A percentile compares a stretch with the other conserved stretches of the same genome.
These are phyloP conservation scores for Eucalyptus pauciflora DNA, from an alignment of 345 rosid genomes.

Conservation along the genomic window DNA sequence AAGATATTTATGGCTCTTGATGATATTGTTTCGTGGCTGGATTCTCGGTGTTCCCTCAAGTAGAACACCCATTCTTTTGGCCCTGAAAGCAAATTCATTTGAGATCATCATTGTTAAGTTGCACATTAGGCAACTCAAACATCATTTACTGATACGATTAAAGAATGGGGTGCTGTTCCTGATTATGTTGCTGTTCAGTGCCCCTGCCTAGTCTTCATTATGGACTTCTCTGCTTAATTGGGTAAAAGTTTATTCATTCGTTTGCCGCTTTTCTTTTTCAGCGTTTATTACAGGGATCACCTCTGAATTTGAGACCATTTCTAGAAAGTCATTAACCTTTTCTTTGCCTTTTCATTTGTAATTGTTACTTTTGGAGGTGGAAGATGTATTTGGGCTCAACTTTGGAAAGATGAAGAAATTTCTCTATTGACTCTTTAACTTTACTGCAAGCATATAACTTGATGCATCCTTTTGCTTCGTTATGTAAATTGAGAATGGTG, in stretches of 20 bases:
- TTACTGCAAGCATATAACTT: neutral
- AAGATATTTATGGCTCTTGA: slow-evolving; percentile 39
- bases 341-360: neutral
- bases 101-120: neutral
- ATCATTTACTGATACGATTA: neutral
- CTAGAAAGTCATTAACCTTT: neutral
- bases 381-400: neutral
- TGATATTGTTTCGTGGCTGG: slow-evolving; percentile 75
- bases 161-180: neutral
- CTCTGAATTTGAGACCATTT: neutral
- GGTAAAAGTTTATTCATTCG: neutral
- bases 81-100: neutral
- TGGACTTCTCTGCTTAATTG: neutral
- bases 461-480: neutral
- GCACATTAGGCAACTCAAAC: neutral
- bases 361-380: neutral
- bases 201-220: neutral
- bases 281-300: neutral
- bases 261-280: neutral
- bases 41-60: slow-evolving; percentile 18
- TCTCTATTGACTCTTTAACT: neutral
- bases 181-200: neutral
- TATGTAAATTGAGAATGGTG: neutral
- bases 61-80: neutral
- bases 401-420: neutral